Evolutionary conservation across 1,284 basidiomycete species (phyloP).

Genomic region (Malassezia furfur): DNA sequence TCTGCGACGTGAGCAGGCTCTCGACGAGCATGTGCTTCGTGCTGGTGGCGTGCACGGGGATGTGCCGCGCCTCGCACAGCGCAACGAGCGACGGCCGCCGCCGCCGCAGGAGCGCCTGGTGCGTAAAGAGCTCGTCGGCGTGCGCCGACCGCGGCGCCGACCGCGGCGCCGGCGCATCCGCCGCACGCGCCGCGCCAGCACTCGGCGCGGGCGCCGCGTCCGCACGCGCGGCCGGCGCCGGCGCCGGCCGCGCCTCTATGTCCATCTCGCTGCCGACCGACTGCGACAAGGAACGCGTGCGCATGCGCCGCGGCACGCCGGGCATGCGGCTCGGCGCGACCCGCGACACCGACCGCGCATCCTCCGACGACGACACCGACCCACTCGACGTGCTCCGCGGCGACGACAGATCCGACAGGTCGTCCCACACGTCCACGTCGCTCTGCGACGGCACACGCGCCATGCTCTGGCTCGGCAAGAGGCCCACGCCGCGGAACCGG

Average conservation of each 20-base stretch:
- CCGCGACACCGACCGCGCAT: neutral
- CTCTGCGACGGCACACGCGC: neutral
- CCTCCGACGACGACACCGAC: neutral
- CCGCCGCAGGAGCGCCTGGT: slow-evolving; percentile 1
- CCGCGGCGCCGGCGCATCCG: neutral
- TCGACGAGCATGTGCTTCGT: slow-evolving; percentile 7
- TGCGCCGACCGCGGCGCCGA: neutral
- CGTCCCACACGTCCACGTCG: neutral
- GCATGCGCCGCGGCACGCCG: neutral
- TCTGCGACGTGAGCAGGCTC: neutral
- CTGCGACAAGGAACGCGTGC: neutral
- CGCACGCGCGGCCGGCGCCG: too few relatives aligned
- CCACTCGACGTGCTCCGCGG: neutral
- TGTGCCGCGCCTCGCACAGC: slow-evolving; percentile 3
- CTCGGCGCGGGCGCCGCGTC: too few relatives aligned
- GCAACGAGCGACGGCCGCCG: slow-evolving; percentile 5
- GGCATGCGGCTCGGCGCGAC: too few relatives aligned
- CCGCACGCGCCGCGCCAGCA: too few relatives aligned
- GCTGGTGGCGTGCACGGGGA: neutral
- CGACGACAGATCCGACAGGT: slow-evolving; percentile 1
- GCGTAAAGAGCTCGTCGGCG: neutral
- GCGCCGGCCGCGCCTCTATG: too few relatives aligned
- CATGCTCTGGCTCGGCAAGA: neutral
- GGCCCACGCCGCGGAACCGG: neutral
- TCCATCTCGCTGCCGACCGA: neutral